phyloP scores from a whole-genome alignment of 2,329 filamentous ascomycete genomes.

The Ustulina deusta region DNA sequence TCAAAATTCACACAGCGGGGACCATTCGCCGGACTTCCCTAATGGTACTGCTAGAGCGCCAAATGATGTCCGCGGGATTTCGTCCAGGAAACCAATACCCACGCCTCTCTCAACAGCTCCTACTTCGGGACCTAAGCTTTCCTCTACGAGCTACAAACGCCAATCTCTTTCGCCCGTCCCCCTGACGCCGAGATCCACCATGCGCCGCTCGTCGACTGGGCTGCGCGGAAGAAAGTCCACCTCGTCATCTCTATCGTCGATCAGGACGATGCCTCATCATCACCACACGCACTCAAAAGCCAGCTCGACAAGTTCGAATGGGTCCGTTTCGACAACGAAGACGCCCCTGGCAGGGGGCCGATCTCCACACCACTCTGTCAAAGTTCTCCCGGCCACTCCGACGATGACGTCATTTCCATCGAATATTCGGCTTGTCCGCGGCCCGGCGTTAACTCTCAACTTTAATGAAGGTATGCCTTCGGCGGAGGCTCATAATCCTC shows the following conservation, averaged over 20 bases:
- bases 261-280: conserved; percentile 87
- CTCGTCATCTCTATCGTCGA: conserved; percentile 91
- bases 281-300: conserved; percentile 93
- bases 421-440: conserved; percentile 85
- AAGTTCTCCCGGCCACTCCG: conserved; percentile 93
- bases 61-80: conserved; percentile 42
- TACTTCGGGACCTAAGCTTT: conserved; percentile 51
- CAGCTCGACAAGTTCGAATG: conserved; percentile 88
- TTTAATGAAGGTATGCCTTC: conserved; percentile 71
- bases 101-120: conserved; percentile 48
- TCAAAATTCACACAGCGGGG: conserved; percentile 55
- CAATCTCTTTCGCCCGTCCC: conserved; percentile 89
- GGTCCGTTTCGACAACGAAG: conserved; percentile 76
- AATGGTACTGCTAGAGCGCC: conserved; percentile 61
- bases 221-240: conserved; percentile 94
- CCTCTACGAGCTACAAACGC: conserved; percentile 68
- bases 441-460: conserved; percentile 62
- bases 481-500: conserved; percentile 55
- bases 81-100: conserved; percentile 47
- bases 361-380: conserved; percentile 90
- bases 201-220: conserved; percentile 84
- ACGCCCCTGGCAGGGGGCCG: conserved; percentile 72
- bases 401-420: conserved; percentile 80
- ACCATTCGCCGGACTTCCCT: conserved; percentile 64
- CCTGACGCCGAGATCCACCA: conserved; percentile 86